Evolutionary conservation across 208 protist species (phyloP), one percentile per base, ranked within the genome.

Genomic region (Acanthamoeba culbertsoni): DNA sequence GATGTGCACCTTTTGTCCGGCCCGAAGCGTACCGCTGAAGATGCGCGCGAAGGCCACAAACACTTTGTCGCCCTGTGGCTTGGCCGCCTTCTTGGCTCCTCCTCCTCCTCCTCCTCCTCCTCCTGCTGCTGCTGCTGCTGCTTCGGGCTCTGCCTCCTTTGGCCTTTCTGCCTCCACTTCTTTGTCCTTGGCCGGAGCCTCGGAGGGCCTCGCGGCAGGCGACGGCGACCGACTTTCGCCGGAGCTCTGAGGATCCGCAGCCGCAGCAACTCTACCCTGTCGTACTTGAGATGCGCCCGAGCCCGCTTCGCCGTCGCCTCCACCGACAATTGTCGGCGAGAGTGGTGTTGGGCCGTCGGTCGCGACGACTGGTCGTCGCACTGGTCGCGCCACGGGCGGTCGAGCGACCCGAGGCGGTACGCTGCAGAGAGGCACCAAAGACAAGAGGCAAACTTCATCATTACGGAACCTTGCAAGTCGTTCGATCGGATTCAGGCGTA

Each of bases 21-120:
- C 95, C n/a, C 95, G 96, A 59, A 99, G 95, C 3, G 98, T 98
- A 10, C 99, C 99, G 94, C 96, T 97, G 94, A 99, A 99, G 28
- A 99, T 98, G 42, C 99, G 96, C 31, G 98, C 97, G 91, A 99
- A 99, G 28, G 97, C 99, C 90, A 99, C 97, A 94, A 99, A 99
- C 43, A 95, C 93, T 18, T 97, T 95, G 28, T 63, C 92, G 42
- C 96, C 86, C 33, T 94, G 26, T 59, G n/a, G 57, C 8, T 86
- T 68, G n/a, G 42, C 42, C 31, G 42, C 46, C 31, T 57, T 59
- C 20, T 86, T 89, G 26, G 31, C 10, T 35, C 48, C 55, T 43
- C 71, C n/a, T 33, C 71, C 55, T 46, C 7, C 46, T 23, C n/a
- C 63, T 86, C 75, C 75, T 28, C 79, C 35, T 18, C 28, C 31